Evolutionary conservation across 2,329 filamentous ascomycete genomes (phyloP).

Genomic region (Hirsutella rhossiliensis): DNA sequence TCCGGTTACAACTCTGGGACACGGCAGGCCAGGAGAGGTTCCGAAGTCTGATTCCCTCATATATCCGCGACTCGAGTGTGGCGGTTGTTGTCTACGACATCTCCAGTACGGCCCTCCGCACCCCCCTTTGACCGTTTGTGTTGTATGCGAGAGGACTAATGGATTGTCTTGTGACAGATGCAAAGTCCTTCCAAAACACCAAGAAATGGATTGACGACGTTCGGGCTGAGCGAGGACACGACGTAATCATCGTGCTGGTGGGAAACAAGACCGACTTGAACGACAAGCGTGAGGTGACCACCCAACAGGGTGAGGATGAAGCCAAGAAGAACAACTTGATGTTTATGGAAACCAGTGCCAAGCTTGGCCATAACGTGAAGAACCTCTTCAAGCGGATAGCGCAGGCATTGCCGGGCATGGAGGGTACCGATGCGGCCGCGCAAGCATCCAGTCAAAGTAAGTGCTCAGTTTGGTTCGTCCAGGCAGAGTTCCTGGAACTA

Average conservation of each 20-base stretch:
- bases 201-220: conserved; percentile 99
- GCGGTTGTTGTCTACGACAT: conserved; percentile 99
- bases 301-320: conserved; percentile 92
- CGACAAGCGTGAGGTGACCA: conserved; percentile 96
- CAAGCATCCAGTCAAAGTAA: conserved; percentile 66
- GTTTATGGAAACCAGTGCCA: conserved; percentile 98
- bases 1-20: conserved; percentile 95
- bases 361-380: conserved; percentile 97
- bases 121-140: neutral
- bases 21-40: conserved; percentile 97
- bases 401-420: conserved; percentile 94
- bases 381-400: conserved; percentile 95
- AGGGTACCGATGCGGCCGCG: conserved; percentile 70
- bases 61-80: conserved; percentile 95
- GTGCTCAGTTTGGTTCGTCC: conserved; percentile 20
- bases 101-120: conserved; percentile 46
- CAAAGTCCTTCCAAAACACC: conserved; percentile 96
- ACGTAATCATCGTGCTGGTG: conserved; percentile 96
- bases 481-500: conserved; percentile 9
- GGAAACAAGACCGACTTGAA: conserved; percentile 99
- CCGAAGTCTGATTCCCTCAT: conserved; percentile 91
- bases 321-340: conserved; percentile 96
- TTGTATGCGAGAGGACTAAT: neutral
- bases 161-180: conserved; percentile 38
- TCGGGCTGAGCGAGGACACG: conserved; percentile 87